A percentile compares a stretch with the other conserved stretches of the same genome.
phyloP scores from a whole-genome alignment of 495 filamentous ascomycete genomes.

The Xylaria acuta region DNA sequence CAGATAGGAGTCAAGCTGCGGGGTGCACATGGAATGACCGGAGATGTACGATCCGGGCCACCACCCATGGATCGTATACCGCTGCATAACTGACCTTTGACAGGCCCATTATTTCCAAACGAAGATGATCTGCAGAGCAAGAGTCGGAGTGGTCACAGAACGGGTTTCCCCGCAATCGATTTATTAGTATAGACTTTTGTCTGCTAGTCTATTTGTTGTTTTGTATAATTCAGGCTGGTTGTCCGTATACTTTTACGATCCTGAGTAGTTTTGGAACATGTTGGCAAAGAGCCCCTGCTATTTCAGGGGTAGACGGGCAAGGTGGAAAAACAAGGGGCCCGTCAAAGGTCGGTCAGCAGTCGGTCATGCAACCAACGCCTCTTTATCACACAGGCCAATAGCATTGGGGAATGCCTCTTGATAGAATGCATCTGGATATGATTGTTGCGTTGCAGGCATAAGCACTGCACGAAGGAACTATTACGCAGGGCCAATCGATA shows the following conservation, averaged over 20 bases:
- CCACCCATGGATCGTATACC: neutral
- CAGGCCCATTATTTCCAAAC: no score
- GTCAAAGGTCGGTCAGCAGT: neutral
- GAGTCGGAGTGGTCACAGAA: neutral
- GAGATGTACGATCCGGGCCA: neutral
- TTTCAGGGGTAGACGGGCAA: neutral
- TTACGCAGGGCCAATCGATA: neutral
- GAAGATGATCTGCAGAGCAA: neutral
- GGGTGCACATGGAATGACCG: neutral
- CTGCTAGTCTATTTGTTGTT: neutral
- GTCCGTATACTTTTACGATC: neutral
- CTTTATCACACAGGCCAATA: constrained; percentile 6
- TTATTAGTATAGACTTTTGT: neutral
- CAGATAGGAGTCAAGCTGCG: neutral
- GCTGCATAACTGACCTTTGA: no score
- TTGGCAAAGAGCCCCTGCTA: neutral
- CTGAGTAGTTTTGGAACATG: no score
- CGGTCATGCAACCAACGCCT: neutral
- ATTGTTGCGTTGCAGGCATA: neutral
- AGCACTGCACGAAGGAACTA: constrained; percentile 4
- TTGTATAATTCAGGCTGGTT: neutral
- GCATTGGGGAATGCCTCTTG: constrained; percentile 1
- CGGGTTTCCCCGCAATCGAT: neutral
- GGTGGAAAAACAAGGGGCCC: neutral
- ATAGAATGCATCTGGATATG: neutral